Evolutionary conservation across 1,139 yeast genomes (phyloP), one percentile per base, ranked within the genome.

Genomic region (Magnusiomyces clavatus): DNA sequence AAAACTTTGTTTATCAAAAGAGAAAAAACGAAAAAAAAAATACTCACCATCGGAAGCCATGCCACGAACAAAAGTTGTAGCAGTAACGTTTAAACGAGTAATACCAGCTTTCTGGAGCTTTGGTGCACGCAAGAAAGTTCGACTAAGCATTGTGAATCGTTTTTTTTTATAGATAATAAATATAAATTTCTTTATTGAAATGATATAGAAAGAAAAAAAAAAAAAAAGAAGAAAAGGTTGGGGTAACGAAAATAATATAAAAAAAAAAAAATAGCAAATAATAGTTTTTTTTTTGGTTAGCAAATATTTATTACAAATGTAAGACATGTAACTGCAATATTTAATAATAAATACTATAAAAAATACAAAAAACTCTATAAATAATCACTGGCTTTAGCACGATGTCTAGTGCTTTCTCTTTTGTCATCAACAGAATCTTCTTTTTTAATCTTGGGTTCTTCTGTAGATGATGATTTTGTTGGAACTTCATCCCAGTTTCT

Each of bases 1-100:
- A 24, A 13, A 14, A 29, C 3, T 17, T 17, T n/a, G 17, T 20
- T 14, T 17, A 13, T 31, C 40, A 38, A 16, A 16, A 44, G 20
- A 11, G 13, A 16, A 24, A 47, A 14, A 47, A 6, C 13, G n/a
- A n/a, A 35, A 20, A 37, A n/a, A 2, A 43, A 51, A 36, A 24
- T n/a, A 59, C 65, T 51, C 56, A 61, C 65, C 56, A 46, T 56
- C 58, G 47, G 62, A 54, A n/a, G 63, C 61, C 54, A 57, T 51
- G 39, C 62, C 62, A 47, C 63, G 60, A 37, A 51, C 57, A 51
- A 56, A 57, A 45, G 50, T 48, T 43, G 52, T 49, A 45, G 51
- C 46, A 45, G 46, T 39, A 53, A 48, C 44, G 46, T 41, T 47
- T 36, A 46, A 19, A 53, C 59, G 51, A 43, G 45, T 36, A 17